Percentiles rank a stretch among this genome's conserved stretches.
phyloP scores from a whole-genome alignment of 129 eudicot species.

The Chrysanthemum seticuspe region DNA sequence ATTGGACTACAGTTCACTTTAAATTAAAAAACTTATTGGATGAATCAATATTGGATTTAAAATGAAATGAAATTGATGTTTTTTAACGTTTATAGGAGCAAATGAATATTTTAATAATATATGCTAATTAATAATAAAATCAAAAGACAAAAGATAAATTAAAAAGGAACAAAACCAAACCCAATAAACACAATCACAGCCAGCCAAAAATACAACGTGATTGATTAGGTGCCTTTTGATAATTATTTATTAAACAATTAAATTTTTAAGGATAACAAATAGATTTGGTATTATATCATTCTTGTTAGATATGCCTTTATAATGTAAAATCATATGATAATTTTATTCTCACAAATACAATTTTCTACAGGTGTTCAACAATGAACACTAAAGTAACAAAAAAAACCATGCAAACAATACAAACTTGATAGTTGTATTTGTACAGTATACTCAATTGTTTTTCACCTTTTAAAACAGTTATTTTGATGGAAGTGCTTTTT shows the following conservation, averaged over 20 bases:
- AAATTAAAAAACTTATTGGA: too few species aligned
- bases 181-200: neutral
- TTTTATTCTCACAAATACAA: neutral
- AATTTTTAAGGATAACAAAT: neutral
- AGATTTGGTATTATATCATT: too few species aligned
- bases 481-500: neutral
- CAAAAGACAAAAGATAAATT: neutral
- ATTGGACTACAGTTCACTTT: too few species aligned
- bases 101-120: neutral
- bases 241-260: conserved; percentile 4
- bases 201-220: conserved; percentile 1
- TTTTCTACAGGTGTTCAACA: too few species aligned
- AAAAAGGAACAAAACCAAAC: conserved; percentile 1
- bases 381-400: neutral
- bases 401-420: neutral
- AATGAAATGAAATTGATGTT: too few species aligned
- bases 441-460: too few species aligned
- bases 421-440: neutral
- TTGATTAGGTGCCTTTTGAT: neutral
- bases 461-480: neutral
- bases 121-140: neutral
- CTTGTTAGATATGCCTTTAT: neutral
- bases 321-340: neutral
- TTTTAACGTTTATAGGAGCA: too few species aligned
- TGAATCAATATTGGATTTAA: too few species aligned